Evolutionary conservation across 1,284 basidiomycete genomes (phyloP).

Genomic region (Boletellus dicymbophilus): DNA sequence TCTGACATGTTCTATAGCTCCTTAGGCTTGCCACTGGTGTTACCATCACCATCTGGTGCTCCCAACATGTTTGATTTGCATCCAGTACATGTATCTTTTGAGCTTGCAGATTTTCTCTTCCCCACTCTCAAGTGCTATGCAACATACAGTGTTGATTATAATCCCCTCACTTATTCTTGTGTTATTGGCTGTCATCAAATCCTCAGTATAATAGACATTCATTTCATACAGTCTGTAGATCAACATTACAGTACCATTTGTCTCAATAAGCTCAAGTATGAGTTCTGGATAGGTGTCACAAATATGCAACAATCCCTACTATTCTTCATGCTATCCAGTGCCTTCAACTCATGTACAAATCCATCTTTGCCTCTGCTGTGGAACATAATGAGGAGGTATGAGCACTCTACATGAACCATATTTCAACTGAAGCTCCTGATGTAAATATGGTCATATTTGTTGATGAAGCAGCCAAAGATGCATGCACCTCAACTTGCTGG

Average conservation of each 20-base stretch:
- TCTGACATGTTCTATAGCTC: too few species aligned
- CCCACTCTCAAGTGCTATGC: not conserved
- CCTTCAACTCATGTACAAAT: not conserved
- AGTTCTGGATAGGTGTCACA: not conserved
- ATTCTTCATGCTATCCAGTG: not conserved
- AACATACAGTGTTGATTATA: not conserved
- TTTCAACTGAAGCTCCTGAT: conserved; percentile 15
- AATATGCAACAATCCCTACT: not conserved
- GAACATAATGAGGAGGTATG: conserved; percentile 22
- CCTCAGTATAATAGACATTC: too few species aligned
- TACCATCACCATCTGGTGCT: too few species aligned
- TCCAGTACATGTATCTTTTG: too few species aligned
- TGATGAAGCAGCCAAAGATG: conserved; percentile 28
- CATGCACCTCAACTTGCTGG: conserved; percentile 6
- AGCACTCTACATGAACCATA: conserved; percentile 27
- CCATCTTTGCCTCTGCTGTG: not conserved
- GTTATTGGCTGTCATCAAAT: not conserved
- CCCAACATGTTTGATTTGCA: too few species aligned
- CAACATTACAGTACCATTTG: too few species aligned
- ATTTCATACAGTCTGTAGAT: too few species aligned
- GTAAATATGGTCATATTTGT: conserved; percentile 28
- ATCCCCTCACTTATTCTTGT: not conserved
- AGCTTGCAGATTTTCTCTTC: too few species aligned
- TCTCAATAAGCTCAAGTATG: not conserved
- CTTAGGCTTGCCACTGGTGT: too few species aligned